Base-by-base conservation (phyloP, 2,329 filamentous ascomycete genomes). In the Balansia obtecta region DNA sequence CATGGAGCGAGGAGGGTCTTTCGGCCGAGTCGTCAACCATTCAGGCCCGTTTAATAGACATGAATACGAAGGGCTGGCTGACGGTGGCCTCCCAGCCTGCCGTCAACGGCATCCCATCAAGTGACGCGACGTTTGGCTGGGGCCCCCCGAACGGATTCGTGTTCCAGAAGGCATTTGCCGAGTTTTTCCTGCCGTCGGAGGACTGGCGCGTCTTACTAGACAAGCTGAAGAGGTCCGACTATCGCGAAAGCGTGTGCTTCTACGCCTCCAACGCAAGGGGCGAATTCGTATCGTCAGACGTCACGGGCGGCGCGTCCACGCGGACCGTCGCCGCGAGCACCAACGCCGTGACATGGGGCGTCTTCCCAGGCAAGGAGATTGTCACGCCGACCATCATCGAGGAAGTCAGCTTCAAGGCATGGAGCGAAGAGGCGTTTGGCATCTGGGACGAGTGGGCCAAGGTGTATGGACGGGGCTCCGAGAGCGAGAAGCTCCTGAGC, bases 91-190 rank as follows among this genome's bases (percentile, higher is more conserved):
- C 88, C 4, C 93, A 98, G 64, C 93, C 93, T 4, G 88, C 91
- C 15, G 88, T 96, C 51, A 95, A 96, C 63, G 89, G 90, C 41
- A 70, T 90, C 18, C 78, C 77, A 37, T 94, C 86, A 30, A 80
- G 77, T 45, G 81, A 98, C 64, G 69, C 77, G 3, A 79, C 87
- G 18, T 95, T 95, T 60, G 93, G 93, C 55, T 98, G 93, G 93
- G 93, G 93, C 1, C 93, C 93, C 0, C 79, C 78, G 46, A 83
- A 90, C 60, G 93, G 93, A 16, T 97, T 95, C 65, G 89, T 97
- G 45, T 98, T 96, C 72, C 93, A 98, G 63, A 98, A 97, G 69
- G 86, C 91, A 0, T 98, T 98, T 66, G 89, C 98, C 48, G 93
- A 98, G 66, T 88, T 97, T 70, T 98, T 98, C 74, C 71, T 95